A percentile compares a stretch with the other conserved stretches of the same genome.
phyloP scores from a whole-genome alignment of 257 asterid species.

The Forsythia suspensa region DNA sequence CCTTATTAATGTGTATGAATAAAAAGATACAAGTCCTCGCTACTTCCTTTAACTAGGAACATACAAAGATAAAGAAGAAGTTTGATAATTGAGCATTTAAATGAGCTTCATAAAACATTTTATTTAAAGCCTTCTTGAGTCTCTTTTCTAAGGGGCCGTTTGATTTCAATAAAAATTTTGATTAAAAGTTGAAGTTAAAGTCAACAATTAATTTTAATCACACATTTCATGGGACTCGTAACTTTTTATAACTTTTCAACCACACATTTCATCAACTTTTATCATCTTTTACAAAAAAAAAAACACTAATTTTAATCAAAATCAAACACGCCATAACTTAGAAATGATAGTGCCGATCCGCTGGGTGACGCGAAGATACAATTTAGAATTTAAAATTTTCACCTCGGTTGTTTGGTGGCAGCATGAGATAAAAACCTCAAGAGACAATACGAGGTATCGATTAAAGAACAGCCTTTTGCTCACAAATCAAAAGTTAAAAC shows the following conservation, averaged over 20 bases:
- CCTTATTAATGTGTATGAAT: background rate
- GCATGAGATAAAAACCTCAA: background rate
- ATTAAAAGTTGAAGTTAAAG: no score
- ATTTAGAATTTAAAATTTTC: background rate
- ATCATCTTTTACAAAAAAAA: no score
- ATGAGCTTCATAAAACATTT: background rate
- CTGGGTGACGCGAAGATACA: background rate
- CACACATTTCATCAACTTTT: no score
- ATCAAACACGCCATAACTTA: no score
- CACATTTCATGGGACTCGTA: no score
- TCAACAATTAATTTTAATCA: no score
- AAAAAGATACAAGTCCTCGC: background rate
- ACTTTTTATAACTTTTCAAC: no score
- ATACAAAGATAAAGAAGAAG: background rate
- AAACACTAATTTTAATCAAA: no score
- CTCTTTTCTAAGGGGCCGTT: no score
- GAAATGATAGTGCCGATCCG: background rate
- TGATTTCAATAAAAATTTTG: no score
- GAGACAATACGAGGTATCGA: background rate
- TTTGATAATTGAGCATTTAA: background rate
- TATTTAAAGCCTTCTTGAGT: background rate
- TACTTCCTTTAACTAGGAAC: background rate
- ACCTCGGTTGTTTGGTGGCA: background rate
- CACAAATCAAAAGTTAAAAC: background rate
- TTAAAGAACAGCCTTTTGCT: background rate